These are phyloP conservation scores for Chimonanthus praecox DNA, from an alignment of 164 flowering plant species.

Conservation along the genomic window DNA sequence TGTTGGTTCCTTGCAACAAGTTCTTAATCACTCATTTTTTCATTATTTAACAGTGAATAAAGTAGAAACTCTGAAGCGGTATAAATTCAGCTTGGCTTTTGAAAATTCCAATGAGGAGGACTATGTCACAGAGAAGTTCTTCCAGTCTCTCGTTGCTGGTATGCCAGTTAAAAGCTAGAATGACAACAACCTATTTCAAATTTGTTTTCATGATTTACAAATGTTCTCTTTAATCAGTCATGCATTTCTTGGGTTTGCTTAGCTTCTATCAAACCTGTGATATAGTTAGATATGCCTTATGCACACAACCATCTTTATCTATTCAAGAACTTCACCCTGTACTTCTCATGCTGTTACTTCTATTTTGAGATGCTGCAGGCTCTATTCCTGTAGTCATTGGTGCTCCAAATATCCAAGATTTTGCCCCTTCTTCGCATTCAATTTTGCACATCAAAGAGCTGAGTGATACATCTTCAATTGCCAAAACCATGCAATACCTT, in stretches of 20 bases:
- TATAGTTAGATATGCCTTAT: neutral
- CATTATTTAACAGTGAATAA: slow-evolving; percentile 62
- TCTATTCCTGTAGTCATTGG: slow-evolving; percentile 92
- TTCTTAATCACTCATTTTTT: slow-evolving; percentile 4
- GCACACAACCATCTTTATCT: neutral
- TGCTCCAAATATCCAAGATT: slow-evolving; percentile 89
- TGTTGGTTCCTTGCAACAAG: neutral
- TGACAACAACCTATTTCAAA: neutral
- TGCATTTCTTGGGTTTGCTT: neutral
- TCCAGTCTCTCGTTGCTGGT: slow-evolving; percentile 99
- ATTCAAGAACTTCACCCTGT: neutral
- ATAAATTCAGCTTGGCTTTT: slow-evolving; percentile 96
- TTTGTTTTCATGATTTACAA: neutral
- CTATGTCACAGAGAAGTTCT: slow-evolving; percentile 96
- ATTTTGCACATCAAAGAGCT: slow-evolving; percentile 70
- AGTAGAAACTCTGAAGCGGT: slow-evolving; percentile 73
- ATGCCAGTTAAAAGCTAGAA: slow-evolving; percentile 7
- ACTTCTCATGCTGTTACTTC: neutral
- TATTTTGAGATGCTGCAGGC: slow-evolving; percentile 32
- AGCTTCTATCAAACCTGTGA: neutral
- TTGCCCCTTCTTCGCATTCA: slow-evolving; percentile 72
- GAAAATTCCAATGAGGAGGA: slow-evolving; percentile 99
- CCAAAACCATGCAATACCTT: slow-evolving; percentile 38
- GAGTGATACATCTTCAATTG: slow-evolving; percentile 36
- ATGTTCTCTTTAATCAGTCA: neutral